Conservation (phyloP, 805 yeast genomes). For the Pichia membranifaciens region DNA sequence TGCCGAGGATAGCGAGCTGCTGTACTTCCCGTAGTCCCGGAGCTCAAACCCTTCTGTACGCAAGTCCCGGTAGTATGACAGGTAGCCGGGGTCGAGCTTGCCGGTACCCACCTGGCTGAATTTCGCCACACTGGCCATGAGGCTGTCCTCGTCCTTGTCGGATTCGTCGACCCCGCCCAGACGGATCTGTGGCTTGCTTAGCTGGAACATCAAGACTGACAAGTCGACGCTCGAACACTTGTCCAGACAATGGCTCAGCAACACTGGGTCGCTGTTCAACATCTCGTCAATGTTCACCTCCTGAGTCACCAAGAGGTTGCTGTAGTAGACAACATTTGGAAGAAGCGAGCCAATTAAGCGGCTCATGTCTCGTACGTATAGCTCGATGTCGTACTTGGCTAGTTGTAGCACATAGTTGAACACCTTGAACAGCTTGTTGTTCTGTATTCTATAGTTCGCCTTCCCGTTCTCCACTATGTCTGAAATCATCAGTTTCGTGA, state of each 20-base stretch:
- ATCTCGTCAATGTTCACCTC: slow-evolving; percentile 17
- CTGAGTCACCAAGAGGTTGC: slow-evolving; percentile 14
- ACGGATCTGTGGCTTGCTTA: slow-evolving; percentile 22
- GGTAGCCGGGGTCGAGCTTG: slow-evolving; percentile 19
- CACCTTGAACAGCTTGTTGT: slow-evolving; percentile 39
- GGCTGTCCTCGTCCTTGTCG: not conserved
- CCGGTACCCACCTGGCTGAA: not conserved
- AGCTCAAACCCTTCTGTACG: slow-evolving; percentile 32
- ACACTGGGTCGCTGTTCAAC: slow-evolving; percentile 10
- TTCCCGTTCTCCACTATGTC: slow-evolving; percentile 38
- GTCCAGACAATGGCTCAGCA: slow-evolving; percentile 12
- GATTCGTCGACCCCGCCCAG: not conserved
- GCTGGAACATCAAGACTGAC: slow-evolving; percentile 27
- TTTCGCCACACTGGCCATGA: not conserved
- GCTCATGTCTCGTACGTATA: slow-evolving; percentile 81
- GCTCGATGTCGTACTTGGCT: slow-evolving; percentile 65
- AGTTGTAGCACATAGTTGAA: slow-evolving; percentile 58
- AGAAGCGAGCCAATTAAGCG: slow-evolving; percentile 63
- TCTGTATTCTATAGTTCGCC: slow-evolving; percentile 30
- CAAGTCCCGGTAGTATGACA: slow-evolving; percentile 25
- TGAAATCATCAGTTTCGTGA: slow-evolving; percentile 64
- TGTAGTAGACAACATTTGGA: slow-evolving; percentile 33
- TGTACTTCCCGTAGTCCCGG: slow-evolving; percentile 34
- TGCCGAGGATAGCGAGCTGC: slow-evolving; percentile 20
- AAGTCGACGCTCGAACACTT: slow-evolving; percentile 27